phyloP scores from a whole-genome alignment of 495 filamentous ascomycete species.

The Apodospora peruviana region DNA sequence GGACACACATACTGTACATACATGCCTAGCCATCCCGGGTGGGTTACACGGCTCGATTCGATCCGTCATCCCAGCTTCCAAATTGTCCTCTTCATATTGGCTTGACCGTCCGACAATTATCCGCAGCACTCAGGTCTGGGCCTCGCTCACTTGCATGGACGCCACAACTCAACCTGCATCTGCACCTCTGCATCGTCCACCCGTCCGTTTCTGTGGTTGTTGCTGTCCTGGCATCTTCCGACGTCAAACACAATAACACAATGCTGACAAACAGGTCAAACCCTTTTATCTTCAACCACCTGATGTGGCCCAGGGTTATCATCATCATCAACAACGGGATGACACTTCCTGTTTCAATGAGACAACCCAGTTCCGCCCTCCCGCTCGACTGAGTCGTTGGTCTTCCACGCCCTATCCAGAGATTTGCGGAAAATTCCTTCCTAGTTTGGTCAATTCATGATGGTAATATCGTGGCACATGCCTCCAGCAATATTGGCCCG shows the following conservation, averaged over 20 bases:
- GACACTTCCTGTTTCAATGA: not conserved
- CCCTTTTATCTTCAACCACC: too few relatives aligned
- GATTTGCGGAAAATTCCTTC: not conserved
- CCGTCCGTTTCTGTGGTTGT: not conserved
- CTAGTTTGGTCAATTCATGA: not conserved
- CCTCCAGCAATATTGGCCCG: not conserved
- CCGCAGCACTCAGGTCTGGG: conserved; percentile 2
- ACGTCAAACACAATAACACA: too few relatives aligned
- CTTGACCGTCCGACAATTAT: conserved; percentile 22
- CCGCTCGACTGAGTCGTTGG: not conserved
- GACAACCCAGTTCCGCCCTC: not conserved
- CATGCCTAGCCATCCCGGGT: not conserved
- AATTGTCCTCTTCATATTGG: conserved; percentile 16
- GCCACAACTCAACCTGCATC: not conserved
- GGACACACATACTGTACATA: too few relatives aligned
- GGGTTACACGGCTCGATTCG: conserved; percentile 27
- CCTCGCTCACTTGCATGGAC: not conserved
- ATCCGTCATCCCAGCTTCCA: conserved; percentile 23
- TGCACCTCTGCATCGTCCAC: not conserved
- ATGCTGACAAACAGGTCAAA: too few relatives aligned
- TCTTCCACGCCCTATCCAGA: not conserved
- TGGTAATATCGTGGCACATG: not conserved
- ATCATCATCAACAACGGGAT: too few relatives aligned
- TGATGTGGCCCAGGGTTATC: too few relatives aligned
- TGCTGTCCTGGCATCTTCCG: not conserved